phyloP scores from a whole-genome alignment of 2,329 filamentous ascomycete genomes.

The Venturia oleaginea region DNA sequence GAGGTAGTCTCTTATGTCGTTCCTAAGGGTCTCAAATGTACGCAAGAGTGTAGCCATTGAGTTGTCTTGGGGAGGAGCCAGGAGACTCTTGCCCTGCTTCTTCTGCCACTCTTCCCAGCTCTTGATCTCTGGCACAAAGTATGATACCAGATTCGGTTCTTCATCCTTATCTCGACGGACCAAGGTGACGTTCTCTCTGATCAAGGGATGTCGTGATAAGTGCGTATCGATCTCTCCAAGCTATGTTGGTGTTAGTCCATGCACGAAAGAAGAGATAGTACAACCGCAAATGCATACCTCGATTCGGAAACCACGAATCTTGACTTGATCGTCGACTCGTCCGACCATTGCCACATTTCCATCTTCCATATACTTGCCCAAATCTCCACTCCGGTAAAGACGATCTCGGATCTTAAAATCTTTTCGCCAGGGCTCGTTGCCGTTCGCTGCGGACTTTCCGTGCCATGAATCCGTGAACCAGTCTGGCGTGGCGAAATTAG shows the following conservation, averaged over 20 bases:
- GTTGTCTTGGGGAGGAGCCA: slow-evolving; percentile 31
- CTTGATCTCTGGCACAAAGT: slow-evolving; percentile 73
- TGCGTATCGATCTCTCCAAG: slow-evolving; percentile 87
- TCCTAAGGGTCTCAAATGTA: slow-evolving; percentile 51
- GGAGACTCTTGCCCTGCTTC: slow-evolving; percentile 9
- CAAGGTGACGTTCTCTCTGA: slow-evolving; percentile 79
- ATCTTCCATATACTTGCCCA: slow-evolving; percentile 63
- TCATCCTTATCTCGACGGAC: slow-evolving; percentile 76
- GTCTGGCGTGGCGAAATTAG: slow-evolving; percentile 25
- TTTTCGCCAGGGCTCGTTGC: slow-evolving; percentile 63
- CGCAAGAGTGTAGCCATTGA: slow-evolving; percentile 47
- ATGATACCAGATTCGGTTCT: slow-evolving; percentile 79
- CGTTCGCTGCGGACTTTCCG: slow-evolving; percentile 35
- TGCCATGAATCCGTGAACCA: slow-evolving; percentile 73
- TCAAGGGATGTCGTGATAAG: slow-evolving; percentile 61
- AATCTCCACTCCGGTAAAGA: slow-evolving; percentile 78
- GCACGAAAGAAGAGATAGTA: not conserved
- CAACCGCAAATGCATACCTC: slow-evolving; percentile 38
- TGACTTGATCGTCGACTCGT: slow-evolving; percentile 80
- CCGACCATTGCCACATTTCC: slow-evolving; percentile 73
- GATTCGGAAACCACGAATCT: slow-evolving; percentile 91
- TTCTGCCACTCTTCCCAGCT: slow-evolving; percentile 62
- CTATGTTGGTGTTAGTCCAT: not conserved
- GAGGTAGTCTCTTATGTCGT: slow-evolving; percentile 57
- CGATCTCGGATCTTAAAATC: slow-evolving; percentile 77